Evolutionary conservation across 176 grass and related monocot genomes (phyloP), one percentile per base, ranked within the genome.

Genomic region (Pontederia crassipes): DNA sequence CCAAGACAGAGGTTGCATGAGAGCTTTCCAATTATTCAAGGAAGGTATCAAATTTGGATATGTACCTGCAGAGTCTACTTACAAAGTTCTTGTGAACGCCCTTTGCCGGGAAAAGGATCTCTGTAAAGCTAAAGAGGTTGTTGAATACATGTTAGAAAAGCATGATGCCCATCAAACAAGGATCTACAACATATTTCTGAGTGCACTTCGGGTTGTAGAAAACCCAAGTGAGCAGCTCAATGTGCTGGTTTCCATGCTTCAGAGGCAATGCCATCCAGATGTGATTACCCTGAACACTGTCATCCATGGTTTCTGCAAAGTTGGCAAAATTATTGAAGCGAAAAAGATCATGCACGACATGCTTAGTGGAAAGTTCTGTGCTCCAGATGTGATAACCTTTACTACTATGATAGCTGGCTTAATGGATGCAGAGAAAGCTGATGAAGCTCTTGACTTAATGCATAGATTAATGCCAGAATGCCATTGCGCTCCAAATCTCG

Each of bases 281-380:
- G 66, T 80, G 13, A 77, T 97, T 63, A 91, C 92, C 13, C 75
- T 97, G 66, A 97, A 97, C 72, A 91, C 79, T 71, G 77, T 91
- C 49, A 68, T 97, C 55, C 87, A 97, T 61, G 84, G 92, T 28
- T 97, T 91, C 54, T 97, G 87, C 76, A 97, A 91, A 50, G 77
- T 87, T 46, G 79, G 87, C 32, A 78, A 73, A 53, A 27, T 72
- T n/a, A 62, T 55, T 11, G 87, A 97, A 74, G 87, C 92, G 26
- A 78, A 78, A 65, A 85, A 74, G 75, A 97, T 97, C 57, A 45
- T 91, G 51, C 63, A 85, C 11, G 92, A 97, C 50, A 97, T 91
- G 84, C 59, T 85, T 11, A 85, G 71, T 0, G 87, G 84, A 14
- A 91, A 78, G 28, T 88, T 83, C 56, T 91, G 73, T 55, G 62